Evolutionary conservation across 2,329 filamentous ascomycete genomes (phyloP), one percentile per base, ranked within the genome.

Genomic region (Chrysoporthe deuterocubensis): DNA sequence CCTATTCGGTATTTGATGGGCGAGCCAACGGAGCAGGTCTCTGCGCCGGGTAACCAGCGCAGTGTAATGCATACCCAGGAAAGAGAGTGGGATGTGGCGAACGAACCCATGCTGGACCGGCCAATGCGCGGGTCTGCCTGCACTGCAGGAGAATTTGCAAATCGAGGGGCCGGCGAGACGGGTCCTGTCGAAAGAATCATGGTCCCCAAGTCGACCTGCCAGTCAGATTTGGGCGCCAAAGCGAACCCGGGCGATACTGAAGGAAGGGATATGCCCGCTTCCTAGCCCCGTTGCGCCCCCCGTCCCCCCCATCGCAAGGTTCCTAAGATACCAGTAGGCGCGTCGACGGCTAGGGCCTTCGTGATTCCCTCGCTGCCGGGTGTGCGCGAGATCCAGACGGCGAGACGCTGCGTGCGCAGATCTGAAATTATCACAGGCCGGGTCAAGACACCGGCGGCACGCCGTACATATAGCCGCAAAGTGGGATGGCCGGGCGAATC

Each of bases 81-180:
- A 21, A 14, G 4, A 18, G 13, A 44, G n/a, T 76, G 76, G 78
- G 77, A 78, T 77, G 81, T 82, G 81, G 81, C 81, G 77, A 81
- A 80, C 80, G 77, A 77, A 75, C 78, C 78, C 78, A 77, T 74
- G 72, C 73, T 72, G 75, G 75, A 42, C 26, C 52, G 75, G 76
- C 78, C 78, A 81, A 80, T 81, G 74, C 78, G 74, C 75, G 65
- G 32, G 60, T 54, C 46, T 46, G 37, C 60, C 34, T 73, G 72
- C 73, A 72, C 75, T 73, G 76, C 76, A 73, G 61, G 61, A 69
- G 48, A 72, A 69, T 72, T 40, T 65, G 73, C 70, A 70, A 69
- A 71, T 70, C 65, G 71, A 71, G 69, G 67, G 67, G 65, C 62
- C 58, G 65, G 46, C 62, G 60, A 69, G 54, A 44, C 57, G 62